These are phyloP conservation scores for Bathelium albidoporum DNA, from an alignment of 495 filamentous ascomycete genomes.

Conservation along the genomic window DNA sequence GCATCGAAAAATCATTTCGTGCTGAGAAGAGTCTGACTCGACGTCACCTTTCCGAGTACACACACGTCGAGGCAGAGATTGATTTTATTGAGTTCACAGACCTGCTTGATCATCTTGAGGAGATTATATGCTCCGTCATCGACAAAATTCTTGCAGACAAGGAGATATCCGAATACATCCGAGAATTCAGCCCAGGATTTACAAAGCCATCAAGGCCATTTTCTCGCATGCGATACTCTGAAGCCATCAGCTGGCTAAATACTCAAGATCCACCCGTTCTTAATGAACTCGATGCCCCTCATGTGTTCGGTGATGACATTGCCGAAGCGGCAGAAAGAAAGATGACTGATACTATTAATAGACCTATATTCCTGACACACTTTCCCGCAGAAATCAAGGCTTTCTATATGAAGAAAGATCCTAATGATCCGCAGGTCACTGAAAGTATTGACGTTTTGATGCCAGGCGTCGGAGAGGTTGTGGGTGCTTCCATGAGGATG, in stretches of 20 bases:
- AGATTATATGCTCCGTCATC: slow-evolving; percentile 79
- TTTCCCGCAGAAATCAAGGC: slow-evolving; percentile 98
- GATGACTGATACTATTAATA: slow-evolving; percentile 95
- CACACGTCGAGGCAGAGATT: slow-evolving; percentile 92
- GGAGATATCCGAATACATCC: slow-evolving; percentile 56
- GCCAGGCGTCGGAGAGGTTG: slow-evolving; percentile 95
- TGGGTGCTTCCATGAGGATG: slow-evolving; percentile 95
- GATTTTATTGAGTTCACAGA: slow-evolving; percentile 93
- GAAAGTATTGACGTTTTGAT: slow-evolving; percentile 95
- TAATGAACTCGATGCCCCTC: slow-evolving; percentile 84
- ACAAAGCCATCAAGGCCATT: slow-evolving; percentile 75
- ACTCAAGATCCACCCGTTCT: slow-evolving; percentile 77
- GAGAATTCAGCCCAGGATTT: slow-evolving; percentile 82
- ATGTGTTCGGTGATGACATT: slow-evolving; percentile 94
- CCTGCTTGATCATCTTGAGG: slow-evolving; percentile 82
- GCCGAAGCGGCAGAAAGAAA: slow-evolving; percentile 92
- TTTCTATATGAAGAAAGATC: slow-evolving; percentile 98
- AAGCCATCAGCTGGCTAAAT: slow-evolving; percentile 88
- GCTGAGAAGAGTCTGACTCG: slow-evolving; percentile 93
- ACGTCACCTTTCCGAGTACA: slow-evolving; percentile 91
- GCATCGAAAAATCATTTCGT: slow-evolving; percentile 96
- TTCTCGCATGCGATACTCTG: slow-evolving; percentile 85
- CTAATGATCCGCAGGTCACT: slow-evolving; percentile 68
- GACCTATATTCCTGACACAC: slow-evolving; percentile 91
- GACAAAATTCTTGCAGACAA: slow-evolving; percentile 64